Evolutionary conservation across 2,329 filamentous ascomycete genomes (phyloP), one percentile per base, ranked within the genome.

Genomic region (Pseudogymnoascus sp.): DNA sequence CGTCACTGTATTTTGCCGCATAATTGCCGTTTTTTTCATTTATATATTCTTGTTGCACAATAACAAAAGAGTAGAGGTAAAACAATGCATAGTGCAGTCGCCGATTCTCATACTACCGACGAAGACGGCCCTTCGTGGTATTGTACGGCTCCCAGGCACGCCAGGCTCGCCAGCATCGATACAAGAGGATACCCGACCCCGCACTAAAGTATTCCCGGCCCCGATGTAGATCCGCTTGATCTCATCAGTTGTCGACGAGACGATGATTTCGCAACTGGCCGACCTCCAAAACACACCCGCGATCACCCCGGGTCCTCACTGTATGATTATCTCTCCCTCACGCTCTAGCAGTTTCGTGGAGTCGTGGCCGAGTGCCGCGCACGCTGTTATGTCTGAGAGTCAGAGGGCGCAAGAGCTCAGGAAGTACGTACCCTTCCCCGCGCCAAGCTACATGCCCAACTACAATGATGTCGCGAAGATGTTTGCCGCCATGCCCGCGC

Each of bases 351-450:
- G 29, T 55, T 55, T 55, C 29, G 48, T 33, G 48, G 48, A 55
- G 48, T 35, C 48, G 29, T 55, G 48, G 48, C 48, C 48, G 48
- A 55, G 48, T 21, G 29, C 27, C 29, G 48, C 48, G 48, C 29
- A 33, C n/a, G 48, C n/a, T 10, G 48, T 55, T 27, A 55, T 55
- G 48, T 55, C 48, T 62, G 64, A 68, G 59, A 67, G 64, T 33
- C 65, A 69, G 37, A 58, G 65, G 33, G 68, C 68, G 3, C 61
- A 70, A n/a, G 69, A 71, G 64, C 62, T 71, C 37, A 66, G 69
- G 33, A 71, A 70, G 69, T 71, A 66, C 42, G 67, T 65, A 35
- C 13, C 35, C 48, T 31, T 29, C 55, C 48, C 55, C 45, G 36
- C 18, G 15, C 31, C 37, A 55, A 35, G 37, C 12, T 33, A 60